Percentiles rank a stretch among this genome's conserved stretches.
phyloP scores from a whole-genome alignment of 371 early-diverging fungal genomes.

The Rhizomucor miehei region DNA sequence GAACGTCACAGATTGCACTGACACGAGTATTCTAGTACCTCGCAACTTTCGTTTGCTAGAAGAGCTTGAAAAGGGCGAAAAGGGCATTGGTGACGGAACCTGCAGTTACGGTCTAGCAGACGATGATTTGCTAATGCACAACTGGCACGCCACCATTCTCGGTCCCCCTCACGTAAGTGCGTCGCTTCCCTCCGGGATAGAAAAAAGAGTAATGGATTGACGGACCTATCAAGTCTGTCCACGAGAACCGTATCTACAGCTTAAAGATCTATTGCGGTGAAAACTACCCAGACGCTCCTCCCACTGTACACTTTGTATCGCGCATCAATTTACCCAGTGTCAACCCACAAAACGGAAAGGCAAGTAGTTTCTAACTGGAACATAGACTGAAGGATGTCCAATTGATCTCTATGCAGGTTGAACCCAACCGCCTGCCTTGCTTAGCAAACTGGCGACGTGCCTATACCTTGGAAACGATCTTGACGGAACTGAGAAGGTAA shows the following conservation, averaged over 20 bases:
- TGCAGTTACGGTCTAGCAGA: conserved; percentile 92
- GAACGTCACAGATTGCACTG: too few relatives aligned
- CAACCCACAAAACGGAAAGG: conserved; percentile 76
- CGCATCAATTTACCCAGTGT: conserved; percentile 90
- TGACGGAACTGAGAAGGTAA: conserved; percentile 83
- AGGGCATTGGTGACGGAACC: conserved; percentile 93
- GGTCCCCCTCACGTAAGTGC: conserved; percentile 86
- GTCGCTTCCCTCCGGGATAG: neutral
- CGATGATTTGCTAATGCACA: conserved; percentile 76
- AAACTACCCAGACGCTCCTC: conserved; percentile 84
- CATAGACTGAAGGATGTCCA: neutral
- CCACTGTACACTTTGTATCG: conserved; percentile 76
- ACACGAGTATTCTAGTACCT: conserved; percentile 62
- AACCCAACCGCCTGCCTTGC: conserved; percentile 63
- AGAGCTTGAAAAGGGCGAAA: conserved; percentile 97
- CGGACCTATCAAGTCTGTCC: conserved; percentile 65
- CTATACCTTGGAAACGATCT: conserved; percentile 81
- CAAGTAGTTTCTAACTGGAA: conserved; percentile 26
- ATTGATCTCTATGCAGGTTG: conserved; percentile 53
- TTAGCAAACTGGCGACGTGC: conserved; percentile 79
- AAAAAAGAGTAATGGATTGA: neutral
- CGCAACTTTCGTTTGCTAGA: conserved; percentile 95
- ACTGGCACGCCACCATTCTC: conserved; percentile 96
- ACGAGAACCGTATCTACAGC: conserved; percentile 93
- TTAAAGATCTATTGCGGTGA: conserved; percentile 82